Percentiles rank a stretch among this genome's conserved stretches.
phyloP scores from a whole-genome alignment of 179 eudicot genomes.

The Camellia oleifera region DNA sequence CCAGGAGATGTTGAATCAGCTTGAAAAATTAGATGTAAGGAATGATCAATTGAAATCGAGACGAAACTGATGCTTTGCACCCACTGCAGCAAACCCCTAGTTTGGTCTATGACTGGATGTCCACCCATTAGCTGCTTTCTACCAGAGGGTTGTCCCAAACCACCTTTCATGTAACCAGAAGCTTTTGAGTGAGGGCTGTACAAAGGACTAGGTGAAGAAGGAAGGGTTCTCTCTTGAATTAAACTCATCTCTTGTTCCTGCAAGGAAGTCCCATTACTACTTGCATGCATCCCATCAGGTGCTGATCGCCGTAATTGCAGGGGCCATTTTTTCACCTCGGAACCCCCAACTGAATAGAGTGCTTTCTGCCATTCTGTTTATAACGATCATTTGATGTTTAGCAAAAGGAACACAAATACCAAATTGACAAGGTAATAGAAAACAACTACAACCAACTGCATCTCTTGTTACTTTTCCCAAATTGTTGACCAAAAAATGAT shows the following conservation, averaged over 20 bases:
- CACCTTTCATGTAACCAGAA: constrained; percentile 75
- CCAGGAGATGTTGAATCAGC: constrained; percentile 71
- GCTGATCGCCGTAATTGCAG: constrained; percentile 77
- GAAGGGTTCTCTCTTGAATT: constrained; percentile 64
- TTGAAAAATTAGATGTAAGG: constrained; percentile 70
- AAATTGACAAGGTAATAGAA: background rate
- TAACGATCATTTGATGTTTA: constrained; percentile 6
- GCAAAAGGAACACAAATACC: background rate
- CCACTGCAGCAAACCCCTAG: constrained; percentile 86
- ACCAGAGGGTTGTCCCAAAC: constrained; percentile 62
- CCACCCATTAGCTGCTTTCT: constrained; percentile 84
- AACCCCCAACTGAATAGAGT: constrained; percentile 81
- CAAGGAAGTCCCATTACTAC: constrained; percentile 67
- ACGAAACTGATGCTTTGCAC: constrained; percentile 92
- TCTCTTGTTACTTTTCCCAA: background rate
- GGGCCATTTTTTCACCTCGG: constrained; percentile 93
- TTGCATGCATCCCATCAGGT: constrained; percentile 73
- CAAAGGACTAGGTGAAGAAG: constrained; percentile 78
- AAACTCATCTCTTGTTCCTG: constrained; percentile 81
- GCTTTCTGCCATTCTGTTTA: constrained; percentile 97
- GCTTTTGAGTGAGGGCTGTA: constrained; percentile 74
- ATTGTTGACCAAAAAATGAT: background rate
- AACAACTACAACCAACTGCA: background rate
- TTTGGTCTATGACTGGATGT: constrained; percentile 56
- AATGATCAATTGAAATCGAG: constrained; percentile 78